Percentiles rank a stretch among this genome's conserved stretches.
Conservation (phyloP, 2,329 filamentous ascomycete species). For the Zasmidium cellare region DNA sequence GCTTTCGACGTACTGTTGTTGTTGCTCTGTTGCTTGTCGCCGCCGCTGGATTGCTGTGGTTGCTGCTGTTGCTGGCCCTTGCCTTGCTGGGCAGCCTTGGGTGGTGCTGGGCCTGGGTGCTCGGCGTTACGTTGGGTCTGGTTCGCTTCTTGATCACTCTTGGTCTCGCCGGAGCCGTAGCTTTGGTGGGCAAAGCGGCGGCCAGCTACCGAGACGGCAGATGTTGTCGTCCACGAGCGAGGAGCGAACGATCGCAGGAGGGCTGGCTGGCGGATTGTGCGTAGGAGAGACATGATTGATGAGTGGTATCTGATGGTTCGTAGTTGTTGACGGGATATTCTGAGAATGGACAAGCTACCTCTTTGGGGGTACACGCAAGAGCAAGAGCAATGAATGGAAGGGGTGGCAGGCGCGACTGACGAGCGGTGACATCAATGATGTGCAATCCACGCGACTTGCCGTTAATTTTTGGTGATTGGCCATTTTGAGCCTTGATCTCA, state of each 20-base stretch:
- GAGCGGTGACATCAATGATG: background rate
- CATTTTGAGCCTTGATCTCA: background rate
- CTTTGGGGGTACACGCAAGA: too few relatives aligned
- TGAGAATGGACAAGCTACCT: background rate
- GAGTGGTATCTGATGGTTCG: background rate
- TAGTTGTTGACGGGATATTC: background rate
- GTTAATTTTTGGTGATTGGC: background rate
- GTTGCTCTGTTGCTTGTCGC: background rate
- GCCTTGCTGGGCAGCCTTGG: constrained; percentile 1
- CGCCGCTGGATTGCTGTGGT: background rate
- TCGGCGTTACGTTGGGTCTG: constrained; percentile 6
- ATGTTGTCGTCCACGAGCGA: background rate
- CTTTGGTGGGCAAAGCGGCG: constrained; percentile 1
- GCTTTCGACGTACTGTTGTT: constrained; percentile 5
- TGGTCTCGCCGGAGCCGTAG: constrained; percentile 10
- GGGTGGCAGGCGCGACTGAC: background rate
- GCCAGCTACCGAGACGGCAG: background rate
- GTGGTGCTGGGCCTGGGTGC: constrained; percentile 9
- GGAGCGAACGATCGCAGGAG: background rate
- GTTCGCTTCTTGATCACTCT: background rate
- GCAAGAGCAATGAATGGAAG: background rate
- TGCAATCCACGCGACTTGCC: background rate
- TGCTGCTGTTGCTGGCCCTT: background rate
- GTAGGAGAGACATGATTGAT: constrained; percentile 5
- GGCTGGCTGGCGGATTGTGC: background rate